Percentiles rank a stretch among this genome's conserved stretches.
Conservation (phyloP, 257 asterid genomes). For the Solanum arcanum region DNA sequence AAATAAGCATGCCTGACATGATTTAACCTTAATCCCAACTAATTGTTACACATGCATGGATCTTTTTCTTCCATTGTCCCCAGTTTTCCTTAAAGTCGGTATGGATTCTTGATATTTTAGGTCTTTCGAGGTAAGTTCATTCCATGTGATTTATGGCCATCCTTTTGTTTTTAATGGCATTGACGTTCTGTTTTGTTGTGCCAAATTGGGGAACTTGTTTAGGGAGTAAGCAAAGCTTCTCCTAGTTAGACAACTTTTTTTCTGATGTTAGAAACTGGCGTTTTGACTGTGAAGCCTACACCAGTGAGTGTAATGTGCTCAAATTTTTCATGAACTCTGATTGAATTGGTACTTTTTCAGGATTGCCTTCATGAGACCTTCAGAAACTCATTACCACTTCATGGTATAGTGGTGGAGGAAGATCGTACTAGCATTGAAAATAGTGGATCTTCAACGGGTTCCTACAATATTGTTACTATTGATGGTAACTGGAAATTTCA, state of each 20-base stretch:
- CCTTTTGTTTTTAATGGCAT: not conserved
- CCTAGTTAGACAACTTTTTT: not conserved
- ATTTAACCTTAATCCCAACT: not conserved
- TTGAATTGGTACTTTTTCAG: constrained; percentile 21
- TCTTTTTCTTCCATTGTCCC: not conserved
- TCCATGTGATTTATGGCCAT: not conserved
- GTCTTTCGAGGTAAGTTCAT: not conserved
- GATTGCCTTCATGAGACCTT: constrained; percentile 81
- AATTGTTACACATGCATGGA: not conserved
- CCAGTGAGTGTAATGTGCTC: not conserved
- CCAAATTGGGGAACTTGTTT: not conserved
- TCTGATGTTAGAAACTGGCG: not conserved
- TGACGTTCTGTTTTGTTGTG: not conserved
- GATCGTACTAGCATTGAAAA: constrained; percentile 70
- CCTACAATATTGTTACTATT: constrained; percentile 52
- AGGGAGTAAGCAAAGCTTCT: not conserved
- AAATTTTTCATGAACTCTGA: not conserved
- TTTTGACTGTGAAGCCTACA: not conserved
- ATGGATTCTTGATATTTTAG: not conserved
- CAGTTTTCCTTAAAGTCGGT: not conserved
- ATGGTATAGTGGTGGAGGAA: constrained; percentile 65
- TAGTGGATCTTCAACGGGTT: constrained; percentile 52
- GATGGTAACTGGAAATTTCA: constrained; percentile 41
- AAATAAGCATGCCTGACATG: not conserved
- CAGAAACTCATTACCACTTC: constrained; percentile 64